phyloP scores from a whole-genome alignment of 768 basidiomycete species.

The Trametes gibbosa region DNA sequence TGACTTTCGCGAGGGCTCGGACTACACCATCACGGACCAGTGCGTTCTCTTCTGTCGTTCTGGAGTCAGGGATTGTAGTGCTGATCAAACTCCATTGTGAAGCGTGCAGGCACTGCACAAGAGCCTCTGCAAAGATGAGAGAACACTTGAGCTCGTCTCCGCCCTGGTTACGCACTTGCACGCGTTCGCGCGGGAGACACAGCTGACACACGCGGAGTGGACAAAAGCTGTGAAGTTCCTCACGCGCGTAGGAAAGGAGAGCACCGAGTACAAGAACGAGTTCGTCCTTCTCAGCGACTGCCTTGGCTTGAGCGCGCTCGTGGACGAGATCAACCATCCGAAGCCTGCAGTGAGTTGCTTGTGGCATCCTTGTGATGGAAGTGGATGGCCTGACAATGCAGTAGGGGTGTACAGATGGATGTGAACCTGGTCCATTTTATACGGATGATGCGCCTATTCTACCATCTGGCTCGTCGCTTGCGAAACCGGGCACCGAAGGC shows the following conservation, averaged over 20 bases:
- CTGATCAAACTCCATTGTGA: background rate
- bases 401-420: conserved; percentile 32
- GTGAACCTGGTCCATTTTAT: conserved; percentile 37
- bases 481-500: conserved; percentile 28
- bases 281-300: conserved; percentile 41
- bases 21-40: conserved; percentile 37
- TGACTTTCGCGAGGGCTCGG: conserved; percentile 33
- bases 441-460: conserved; percentile 31
- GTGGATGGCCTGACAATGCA: background rate
- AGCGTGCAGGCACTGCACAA: conserved; percentile 31
- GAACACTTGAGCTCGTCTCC: conserved; percentile 31
- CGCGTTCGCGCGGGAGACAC: conserved; percentile 37
- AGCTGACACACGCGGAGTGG: conserved; percentile 40
- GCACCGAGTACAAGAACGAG: conserved; percentile 37
- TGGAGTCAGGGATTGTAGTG: background rate
- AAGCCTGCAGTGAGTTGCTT: conserved; percentile 27
- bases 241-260: conserved; percentile 38
- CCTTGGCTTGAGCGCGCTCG: conserved; percentile 36
- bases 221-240: conserved; percentile 35
- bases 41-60: background rate
- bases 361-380: background rate
- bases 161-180: conserved; percentile 35
- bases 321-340: conserved; percentile 38
- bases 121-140: conserved; percentile 28
- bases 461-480: conserved; percentile 28